phyloP scores from a whole-genome alignment of 2,329 filamentous ascomycete genomes.

The Penicillium sclerotigenum region DNA sequence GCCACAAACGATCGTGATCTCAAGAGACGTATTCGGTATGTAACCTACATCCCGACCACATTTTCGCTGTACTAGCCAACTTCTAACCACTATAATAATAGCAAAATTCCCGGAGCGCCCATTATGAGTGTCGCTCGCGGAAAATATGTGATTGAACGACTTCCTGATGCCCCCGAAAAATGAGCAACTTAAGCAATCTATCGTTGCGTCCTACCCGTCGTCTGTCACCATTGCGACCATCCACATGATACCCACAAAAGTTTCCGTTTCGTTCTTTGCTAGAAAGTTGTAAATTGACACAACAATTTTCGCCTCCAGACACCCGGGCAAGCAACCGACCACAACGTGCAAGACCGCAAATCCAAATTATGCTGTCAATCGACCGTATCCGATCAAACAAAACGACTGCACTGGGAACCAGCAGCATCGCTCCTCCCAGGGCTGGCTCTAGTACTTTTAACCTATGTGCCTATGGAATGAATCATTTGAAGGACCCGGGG shows the following conservation, averaged over 20 bases:
- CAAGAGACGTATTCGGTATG: slow-evolving; percentile 68
- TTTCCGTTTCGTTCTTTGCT: neutral
- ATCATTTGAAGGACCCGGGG: neutral
- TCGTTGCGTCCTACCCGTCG: neutral
- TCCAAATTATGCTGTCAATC: neutral
- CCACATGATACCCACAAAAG: slow-evolving; percentile 6
- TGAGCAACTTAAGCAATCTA: slow-evolving; percentile 26
- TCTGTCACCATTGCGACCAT: neutral
- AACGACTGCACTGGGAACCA: neutral
- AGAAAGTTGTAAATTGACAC: neutral
- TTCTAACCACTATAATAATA: slow-evolving; percentile 14
- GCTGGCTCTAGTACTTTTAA: neutral
- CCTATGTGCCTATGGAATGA: neutral
- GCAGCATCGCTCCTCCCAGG: neutral
- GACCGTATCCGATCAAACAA: neutral
- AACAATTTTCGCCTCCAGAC: neutral
- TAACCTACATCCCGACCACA: neutral
- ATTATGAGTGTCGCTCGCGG: slow-evolving; percentile 77
- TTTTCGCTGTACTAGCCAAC: neutral
- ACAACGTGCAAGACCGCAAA: neutral
- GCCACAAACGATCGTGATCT: slow-evolving; percentile 70
- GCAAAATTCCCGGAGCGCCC: slow-evolving; percentile 69
- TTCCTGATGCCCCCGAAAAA: slow-evolving; percentile 74
- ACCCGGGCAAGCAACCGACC: neutral
- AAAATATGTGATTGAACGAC: slow-evolving; percentile 90